Percentiles rank a stretch among this genome's conserved stretches.
These are phyloP conservation scores for Calonectria ilicicola DNA, from an alignment of 2,329 filamentous ascomycete species.

Conservation along the genomic window DNA sequence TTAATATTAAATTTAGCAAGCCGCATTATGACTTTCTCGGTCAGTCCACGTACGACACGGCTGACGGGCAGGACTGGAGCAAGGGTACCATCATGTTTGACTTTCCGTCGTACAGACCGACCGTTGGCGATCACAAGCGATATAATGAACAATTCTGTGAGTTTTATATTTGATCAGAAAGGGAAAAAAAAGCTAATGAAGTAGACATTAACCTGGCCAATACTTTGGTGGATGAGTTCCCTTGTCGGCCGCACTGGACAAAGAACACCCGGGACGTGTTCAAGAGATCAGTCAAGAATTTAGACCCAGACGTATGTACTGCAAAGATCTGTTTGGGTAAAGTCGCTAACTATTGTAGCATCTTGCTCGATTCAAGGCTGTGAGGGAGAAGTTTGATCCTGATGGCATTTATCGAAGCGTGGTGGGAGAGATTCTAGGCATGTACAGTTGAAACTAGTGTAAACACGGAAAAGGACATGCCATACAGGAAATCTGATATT, in stretches of 20 bases:
- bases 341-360: conserved; percentile 41
- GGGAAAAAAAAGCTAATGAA: not conserved
- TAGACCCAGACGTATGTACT: conserved; percentile 56
- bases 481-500: too few relatives aligned
- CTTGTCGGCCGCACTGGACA: conserved; percentile 65
- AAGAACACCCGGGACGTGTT: conserved; percentile 65
- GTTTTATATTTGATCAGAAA: conserved; percentile 22
- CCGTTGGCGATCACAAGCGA: conserved; percentile 56
- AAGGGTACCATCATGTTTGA: conserved; percentile 67
- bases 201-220: conserved; percentile 58
- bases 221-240: conserved; percentile 61
- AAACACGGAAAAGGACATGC: too few relatives aligned
- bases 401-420: conserved; percentile 60
- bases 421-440: conserved; percentile 60
- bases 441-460: conserved; percentile 48
- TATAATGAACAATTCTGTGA: conserved; percentile 64
- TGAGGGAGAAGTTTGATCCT: conserved; percentile 61
- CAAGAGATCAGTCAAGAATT: conserved; percentile 56
- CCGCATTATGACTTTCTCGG: conserved; percentile 62
- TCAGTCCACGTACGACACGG: conserved; percentile 61
- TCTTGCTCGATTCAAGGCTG: conserved; percentile 59
- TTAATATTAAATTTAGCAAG: conserved; percentile 65
- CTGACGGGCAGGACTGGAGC: conserved; percentile 58
- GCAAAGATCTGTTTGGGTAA: not conserved
- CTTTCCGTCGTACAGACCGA: conserved; percentile 61